Evolutionary conservation across 345 rosid species (phyloP).

Genomic region (Psidium friedrichsthalianum): DNA sequence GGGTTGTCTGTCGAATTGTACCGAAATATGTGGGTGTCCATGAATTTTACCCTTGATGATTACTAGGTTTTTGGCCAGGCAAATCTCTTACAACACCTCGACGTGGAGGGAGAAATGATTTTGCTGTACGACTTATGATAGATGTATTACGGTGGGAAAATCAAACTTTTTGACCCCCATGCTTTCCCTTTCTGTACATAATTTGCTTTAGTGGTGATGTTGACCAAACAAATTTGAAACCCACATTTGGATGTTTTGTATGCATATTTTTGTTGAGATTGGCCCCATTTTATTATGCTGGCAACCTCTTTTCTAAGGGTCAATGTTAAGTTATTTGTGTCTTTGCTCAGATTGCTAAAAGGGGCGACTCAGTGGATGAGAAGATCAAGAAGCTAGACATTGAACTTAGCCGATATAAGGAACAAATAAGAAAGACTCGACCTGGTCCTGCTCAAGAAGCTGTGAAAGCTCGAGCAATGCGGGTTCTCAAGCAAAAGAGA

Average conservation of each 20-base stretch:
- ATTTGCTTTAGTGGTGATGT: too few species aligned
- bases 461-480: slow-evolving; percentile 85
- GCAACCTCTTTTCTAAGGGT: neutral
- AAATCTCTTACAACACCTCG: too few species aligned
- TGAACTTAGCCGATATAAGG: slow-evolving; percentile 78
- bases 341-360: slow-evolving; percentile 28
- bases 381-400: slow-evolving; percentile 54
- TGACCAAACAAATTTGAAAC: too few species aligned
- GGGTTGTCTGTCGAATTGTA: neutral
- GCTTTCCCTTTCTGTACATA: too few species aligned
- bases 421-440: slow-evolving; percentile 80
- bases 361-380: slow-evolving; percentile 15
- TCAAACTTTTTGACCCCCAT: too few species aligned
- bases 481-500: slow-evolving; percentile 90
- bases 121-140: too few species aligned
- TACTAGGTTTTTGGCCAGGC: neutral
- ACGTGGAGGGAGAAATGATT: too few species aligned
- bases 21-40: neutral
- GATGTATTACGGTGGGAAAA: too few species aligned
- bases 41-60: neutral
- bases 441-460: slow-evolving; percentile 99
- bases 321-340: neutral
- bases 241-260: neutral
- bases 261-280: neutral
- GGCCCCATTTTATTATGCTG: neutral